Conservation (phyloP, 202 grass and related monocot genomes). For the Panicum hallii region DNA sequence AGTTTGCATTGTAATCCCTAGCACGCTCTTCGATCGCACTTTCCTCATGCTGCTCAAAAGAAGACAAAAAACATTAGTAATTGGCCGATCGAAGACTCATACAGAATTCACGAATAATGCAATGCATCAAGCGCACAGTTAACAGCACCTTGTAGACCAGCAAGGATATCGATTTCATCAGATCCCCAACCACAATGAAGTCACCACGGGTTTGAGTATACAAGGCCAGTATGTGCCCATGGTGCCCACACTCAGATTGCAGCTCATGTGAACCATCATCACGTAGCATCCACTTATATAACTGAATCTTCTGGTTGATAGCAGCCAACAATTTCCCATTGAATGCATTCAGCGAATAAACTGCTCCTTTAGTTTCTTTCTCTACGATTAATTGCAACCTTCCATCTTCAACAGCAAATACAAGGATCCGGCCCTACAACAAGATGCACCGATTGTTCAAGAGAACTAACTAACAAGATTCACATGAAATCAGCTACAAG, state of each 20-base stretch:
- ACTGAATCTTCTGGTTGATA: constrained; percentile 98
- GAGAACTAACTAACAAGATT: neutral
- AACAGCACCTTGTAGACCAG: constrained; percentile 82
- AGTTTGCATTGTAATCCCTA: constrained; percentile 95
- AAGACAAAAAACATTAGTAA: constrained; percentile 16
- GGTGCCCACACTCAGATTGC: constrained; percentile 93
- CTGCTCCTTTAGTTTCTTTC: constrained; percentile 98
- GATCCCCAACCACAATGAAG: constrained; percentile 97
- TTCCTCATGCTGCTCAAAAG: constrained; percentile 79
- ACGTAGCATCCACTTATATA: constrained; percentile 86
- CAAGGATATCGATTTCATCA: constrained; percentile 99
- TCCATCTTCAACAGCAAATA: constrained; percentile 94
- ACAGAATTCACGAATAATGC: neutral
- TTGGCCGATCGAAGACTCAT: neutral
- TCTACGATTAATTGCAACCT: constrained; percentile 89
- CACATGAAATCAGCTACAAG: neutral
- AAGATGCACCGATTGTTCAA: constrained; percentile 38
- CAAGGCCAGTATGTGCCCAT: constrained; percentile 91
- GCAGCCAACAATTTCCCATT: constrained; percentile 95
- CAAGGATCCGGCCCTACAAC: constrained; percentile 77
- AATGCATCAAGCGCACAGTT: constrained; percentile 6
- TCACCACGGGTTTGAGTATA: constrained; percentile 97
- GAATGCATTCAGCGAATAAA: constrained; percentile 95
- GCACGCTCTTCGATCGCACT: constrained; percentile 95
- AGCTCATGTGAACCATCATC: constrained; percentile 87